Base-by-base conservation (phyloP, 345 rosid species). In the Citrus hindsii region DNA sequence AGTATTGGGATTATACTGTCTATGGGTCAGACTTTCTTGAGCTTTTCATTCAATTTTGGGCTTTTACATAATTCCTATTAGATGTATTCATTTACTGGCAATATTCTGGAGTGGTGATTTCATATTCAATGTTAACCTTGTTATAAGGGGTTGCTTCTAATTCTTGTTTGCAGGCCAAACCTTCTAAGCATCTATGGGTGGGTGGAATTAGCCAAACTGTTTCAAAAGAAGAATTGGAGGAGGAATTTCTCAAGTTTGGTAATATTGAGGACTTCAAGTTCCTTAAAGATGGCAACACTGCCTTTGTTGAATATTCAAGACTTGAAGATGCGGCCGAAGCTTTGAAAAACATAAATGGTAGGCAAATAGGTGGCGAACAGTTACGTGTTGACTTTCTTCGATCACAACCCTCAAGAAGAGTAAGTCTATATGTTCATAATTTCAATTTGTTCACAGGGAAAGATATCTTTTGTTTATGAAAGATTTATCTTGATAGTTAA, bases 381-480 rank as follows among this genome's bases (percentile, higher is more conserved):
- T 82, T 96, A 79, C 97, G 97, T 38, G 99, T 96, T 16, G 99
- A 96, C 84, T 96, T 87, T 76, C 90, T 96, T 62, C 92, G 98
- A 16, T 91, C 93, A 58, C 95, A 88, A 55, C 86, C 87, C 28
- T 76, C 87, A 37, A 88, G 89, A 86, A 91, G 90, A 90, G 99
- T 96, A 86, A 90, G 97, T 83, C 61, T 21, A 40, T 42, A 18
- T 73, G 32, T 74, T 3, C 19, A 38, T 55, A 73, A 64, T 75
- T 42, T 38, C 0, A 55, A 27, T 6, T 74, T 33, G 74, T 25
- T 64, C 51, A 67, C 46, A 35, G 30, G 22, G 33, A 68, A 48
- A 28, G 69, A 14, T 40, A 58, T 48, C 38, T 19, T 12, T 65
- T 19, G 63, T 37, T 51, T 27, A 7, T 37, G 27, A 60, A 32